Conservation (phyloP, 371 early-diverging fungal species). For the Coemansia sp. region DNA sequence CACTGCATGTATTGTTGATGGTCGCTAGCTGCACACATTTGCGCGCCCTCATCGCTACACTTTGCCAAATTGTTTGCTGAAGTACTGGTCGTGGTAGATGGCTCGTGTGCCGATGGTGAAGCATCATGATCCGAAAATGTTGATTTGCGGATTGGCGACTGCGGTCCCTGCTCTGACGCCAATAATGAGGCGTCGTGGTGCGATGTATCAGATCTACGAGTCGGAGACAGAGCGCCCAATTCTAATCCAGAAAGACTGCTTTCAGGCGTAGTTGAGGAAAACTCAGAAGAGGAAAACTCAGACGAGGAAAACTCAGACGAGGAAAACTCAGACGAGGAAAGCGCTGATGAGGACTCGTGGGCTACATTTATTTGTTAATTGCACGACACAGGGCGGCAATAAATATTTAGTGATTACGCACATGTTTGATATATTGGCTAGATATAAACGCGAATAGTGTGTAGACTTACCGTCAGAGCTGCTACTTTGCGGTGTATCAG, state of each 20-base stretch:
- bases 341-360: neutral
- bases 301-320: too few relatives aligned
- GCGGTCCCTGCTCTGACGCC: neutral
- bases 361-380: neutral
- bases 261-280: neutral
- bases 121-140: neutral
- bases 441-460: neutral
- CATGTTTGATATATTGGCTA: neutral
- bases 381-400: neutral
- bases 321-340: neutral
- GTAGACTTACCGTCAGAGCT: conserved; percentile 2
- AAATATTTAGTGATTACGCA: neutral
- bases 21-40: conserved; percentile 2
- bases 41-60: neutral
- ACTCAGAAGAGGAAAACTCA: neutral
- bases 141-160: neutral
- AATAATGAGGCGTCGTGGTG: neutral
- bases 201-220: neutral
- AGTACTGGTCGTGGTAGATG: neutral
- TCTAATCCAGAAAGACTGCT: neutral
- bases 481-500: neutral
- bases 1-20: neutral
- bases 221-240: neutral
- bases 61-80: neutral
- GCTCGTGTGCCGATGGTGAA: neutral